Evolutionary conservation across 306 rosid genomes (phyloP).

Genomic region (Herpetospermum pedunculosum): DNA sequence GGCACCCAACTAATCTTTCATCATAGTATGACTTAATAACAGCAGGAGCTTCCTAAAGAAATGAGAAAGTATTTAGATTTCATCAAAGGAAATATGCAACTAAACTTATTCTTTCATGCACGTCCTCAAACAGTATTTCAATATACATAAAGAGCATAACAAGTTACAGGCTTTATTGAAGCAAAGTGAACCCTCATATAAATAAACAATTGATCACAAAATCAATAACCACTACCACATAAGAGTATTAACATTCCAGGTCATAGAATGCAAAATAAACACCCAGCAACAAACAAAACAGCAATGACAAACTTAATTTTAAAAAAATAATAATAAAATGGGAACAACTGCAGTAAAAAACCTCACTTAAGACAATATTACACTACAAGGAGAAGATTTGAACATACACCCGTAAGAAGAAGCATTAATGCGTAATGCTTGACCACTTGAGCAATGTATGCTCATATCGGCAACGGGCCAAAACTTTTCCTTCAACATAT

Average conservation of each 20-base stretch:
- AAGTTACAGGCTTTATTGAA: not conserved
- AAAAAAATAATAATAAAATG: not conserved
- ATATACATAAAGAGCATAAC: not conserved
- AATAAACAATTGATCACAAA: not conserved
- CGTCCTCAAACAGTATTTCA: not conserved
- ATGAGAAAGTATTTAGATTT: constrained; percentile 1
- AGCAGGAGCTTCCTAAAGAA: constrained; percentile 66
- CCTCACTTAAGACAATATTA: not conserved
- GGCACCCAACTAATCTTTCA: constrained; percentile 91
- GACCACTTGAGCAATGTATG: too few species aligned
- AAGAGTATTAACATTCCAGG: not conserved
- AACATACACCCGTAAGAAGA: too few species aligned
- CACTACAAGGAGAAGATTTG: too few species aligned
- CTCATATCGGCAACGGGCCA: too few species aligned
- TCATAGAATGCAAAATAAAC: not conserved
- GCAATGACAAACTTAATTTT: not conserved
- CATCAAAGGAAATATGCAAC: not conserved
- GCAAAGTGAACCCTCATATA: not conserved
- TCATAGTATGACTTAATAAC: constrained; percentile 66
- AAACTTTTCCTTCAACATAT: too few species aligned
- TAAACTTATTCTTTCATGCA: constrained; percentile 1
- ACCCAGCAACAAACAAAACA: not conserved
- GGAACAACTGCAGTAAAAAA: not conserved
- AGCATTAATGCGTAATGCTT: too few species aligned
- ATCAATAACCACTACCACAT: not conserved